Evolutionary conservation across 257 asterid genomes (phyloP).

Genomic region (Solanum lycopersicoides): DNA sequence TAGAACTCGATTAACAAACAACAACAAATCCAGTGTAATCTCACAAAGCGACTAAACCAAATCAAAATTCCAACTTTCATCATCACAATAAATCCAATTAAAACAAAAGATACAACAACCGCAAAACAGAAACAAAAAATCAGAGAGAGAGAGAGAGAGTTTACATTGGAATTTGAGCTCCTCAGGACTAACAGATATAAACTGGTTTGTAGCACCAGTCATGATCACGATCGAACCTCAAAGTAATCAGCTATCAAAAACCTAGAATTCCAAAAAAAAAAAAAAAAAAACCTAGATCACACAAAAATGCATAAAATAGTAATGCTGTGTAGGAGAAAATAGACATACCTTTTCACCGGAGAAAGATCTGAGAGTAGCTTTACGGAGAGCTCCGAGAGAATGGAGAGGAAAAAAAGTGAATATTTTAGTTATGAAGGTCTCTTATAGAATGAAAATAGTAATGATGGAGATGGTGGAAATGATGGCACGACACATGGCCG

Average conservation of each 20-base stretch:
- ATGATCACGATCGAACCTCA: slow-evolving; percentile 8
- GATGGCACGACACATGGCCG: slow-evolving; percentile 1
- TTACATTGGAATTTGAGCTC: slow-evolving; percentile 72
- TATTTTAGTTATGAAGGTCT: background rate
- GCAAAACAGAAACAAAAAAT: background rate
- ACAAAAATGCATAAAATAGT: background rate
- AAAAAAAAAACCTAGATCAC: background rate
- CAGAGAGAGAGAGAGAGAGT: background rate
- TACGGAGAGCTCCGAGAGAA: background rate
- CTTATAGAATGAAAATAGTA: background rate
- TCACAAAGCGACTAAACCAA: background rate
- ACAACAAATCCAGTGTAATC: background rate
- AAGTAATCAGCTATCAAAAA: background rate
- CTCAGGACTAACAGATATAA: slow-evolving; percentile 59
- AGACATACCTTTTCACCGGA: background rate
- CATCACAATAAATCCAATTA: background rate
- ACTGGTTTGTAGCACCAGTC: slow-evolving; percentile 31
- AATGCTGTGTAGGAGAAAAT: background rate
- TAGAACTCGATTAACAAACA: background rate
- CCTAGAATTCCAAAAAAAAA: background rate
- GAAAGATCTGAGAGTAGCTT: background rate
- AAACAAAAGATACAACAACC: too few species aligned
- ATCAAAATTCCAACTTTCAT: background rate
- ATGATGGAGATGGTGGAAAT: background rate
- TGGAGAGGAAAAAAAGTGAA: background rate